These are phyloP conservation scores for Candida sonorensis DNA, from an alignment of 805 yeast genomes.

Conservation along the genomic window DNA sequence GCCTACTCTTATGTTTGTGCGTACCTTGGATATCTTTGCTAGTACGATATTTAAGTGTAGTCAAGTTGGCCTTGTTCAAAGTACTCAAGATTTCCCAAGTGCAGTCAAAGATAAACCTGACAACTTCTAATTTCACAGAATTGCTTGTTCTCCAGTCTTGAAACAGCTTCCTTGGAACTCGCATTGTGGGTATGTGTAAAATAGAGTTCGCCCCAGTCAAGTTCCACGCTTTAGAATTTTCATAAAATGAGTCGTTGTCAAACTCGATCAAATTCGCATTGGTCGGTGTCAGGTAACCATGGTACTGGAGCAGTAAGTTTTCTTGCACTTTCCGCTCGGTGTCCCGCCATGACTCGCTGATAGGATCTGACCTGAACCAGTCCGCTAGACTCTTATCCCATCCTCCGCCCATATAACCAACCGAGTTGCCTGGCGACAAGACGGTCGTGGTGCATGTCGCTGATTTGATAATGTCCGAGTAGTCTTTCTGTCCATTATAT, in stretches of 20 bases:
- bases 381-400: constrained; percentile 35
- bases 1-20: too few species aligned
- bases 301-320: constrained; percentile 8
- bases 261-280: constrained; percentile 26
- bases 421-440: constrained; percentile 47
- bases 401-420: constrained; percentile 47
- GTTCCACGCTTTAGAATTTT: constrained; percentile 24
- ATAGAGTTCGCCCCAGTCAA: constrained; percentile 23
- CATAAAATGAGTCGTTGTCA: constrained; percentile 10
- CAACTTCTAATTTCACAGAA: not conserved
- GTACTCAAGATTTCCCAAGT: constrained; percentile 29
- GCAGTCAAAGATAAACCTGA: constrained; percentile 23
- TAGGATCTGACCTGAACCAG: constrained; percentile 12
- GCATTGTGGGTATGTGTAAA: constrained; percentile 35
- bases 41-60: not conserved
- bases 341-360: constrained; percentile 7
- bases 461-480: constrained; percentile 8
- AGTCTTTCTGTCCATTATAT: constrained; percentile 4
- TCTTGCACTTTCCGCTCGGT: constrained; percentile 20
- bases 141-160: constrained; percentile 1
- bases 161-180: constrained; percentile 24
- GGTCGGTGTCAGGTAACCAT: constrained; percentile 29
- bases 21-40: constrained; percentile 4
- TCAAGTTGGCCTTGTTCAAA: constrained; percentile 16
- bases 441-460: constrained; percentile 24